Base-by-base conservation (phyloP, 1,284 basidiomycete genomes). In the Cryptococcus sp. region DNA sequence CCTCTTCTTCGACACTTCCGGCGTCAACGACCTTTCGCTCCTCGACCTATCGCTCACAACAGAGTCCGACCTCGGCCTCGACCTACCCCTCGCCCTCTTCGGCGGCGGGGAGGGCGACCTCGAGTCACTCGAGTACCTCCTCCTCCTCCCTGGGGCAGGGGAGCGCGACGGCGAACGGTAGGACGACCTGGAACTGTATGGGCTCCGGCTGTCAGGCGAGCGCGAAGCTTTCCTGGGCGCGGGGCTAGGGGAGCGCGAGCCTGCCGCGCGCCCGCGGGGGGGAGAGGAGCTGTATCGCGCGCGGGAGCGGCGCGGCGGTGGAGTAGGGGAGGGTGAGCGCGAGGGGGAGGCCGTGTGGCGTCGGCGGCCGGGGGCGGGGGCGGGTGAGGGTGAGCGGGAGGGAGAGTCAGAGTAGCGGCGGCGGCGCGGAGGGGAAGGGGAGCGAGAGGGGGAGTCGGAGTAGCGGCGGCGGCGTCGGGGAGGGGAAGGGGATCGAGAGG, bases 1-100 rank as follows among this genome's bases (percentile, higher is more conserved):
- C 40, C 67, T 56, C 50, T 57, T 46, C 46, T 53, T 63, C 1
- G 55, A 55, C 2, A 62, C 61, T 37, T 63, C 61, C 2, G 68
- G 68, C 24, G 68, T 70, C 58, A 70, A 51, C 44, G 56, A 60
- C 46, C 66, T 55, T 49, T 68, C 68, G 46, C 66, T 66, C 56
- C 68, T 53, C 23, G 56, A 57, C 50, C 59, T 64, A 11, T 42
- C 47, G 50, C 66, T 65, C n/a, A n/a, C n/a, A 20, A 46, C 57
- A 18, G n/a, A 44, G 15, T 51, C 49, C 33, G 51, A 54, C 20
- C 21, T 38, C 45, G 43, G 21, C 38, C 44, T 38, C 4, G 45
- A 46, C 48, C 55, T 52, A 3, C 55, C 50, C 12, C 62, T 52
- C 3, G 55, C 50, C 13, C 62, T 48, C 39, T 61, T 66, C 2